Percentiles rank a stretch among this genome's conserved stretches.
These are phyloP conservation scores for Cyberlindnera lachancei DNA, from an alignment of 805 yeast species.

Conservation along the genomic window DNA sequence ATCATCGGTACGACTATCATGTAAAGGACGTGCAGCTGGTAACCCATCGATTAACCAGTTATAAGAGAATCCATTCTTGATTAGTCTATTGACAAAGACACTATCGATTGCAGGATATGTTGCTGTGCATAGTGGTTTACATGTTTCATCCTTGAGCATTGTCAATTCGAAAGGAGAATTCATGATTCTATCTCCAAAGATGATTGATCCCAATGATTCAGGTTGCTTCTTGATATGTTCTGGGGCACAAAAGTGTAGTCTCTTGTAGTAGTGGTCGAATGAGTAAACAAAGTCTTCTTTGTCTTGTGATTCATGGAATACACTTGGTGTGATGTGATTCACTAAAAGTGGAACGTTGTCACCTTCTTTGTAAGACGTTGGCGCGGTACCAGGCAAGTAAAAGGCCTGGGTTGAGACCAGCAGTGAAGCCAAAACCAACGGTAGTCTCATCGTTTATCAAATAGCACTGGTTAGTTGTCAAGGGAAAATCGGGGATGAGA, in stretches of 20 bases:
- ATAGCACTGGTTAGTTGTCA: no score
- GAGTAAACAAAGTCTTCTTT: slow-evolving; percentile 56
- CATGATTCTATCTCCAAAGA: slow-evolving; percentile 93
- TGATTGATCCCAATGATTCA: slow-evolving; percentile 86
- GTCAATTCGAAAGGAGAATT: slow-evolving; percentile 80
- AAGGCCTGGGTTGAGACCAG: slow-evolving; percentile 39
- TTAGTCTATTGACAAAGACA: slow-evolving; percentile 67
- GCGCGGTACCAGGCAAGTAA: slow-evolving; percentile 94
- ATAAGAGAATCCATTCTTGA: slow-evolving; percentile 75
- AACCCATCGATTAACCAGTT: slow-evolving; percentile 95
- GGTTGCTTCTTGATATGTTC: slow-evolving; percentile 48
- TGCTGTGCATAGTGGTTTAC: slow-evolving; percentile 59
- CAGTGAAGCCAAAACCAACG: slow-evolving; percentile 5
- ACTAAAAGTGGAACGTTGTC: slow-evolving; percentile 74
- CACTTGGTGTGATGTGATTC: slow-evolving; percentile 83
- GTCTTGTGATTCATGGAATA: slow-evolving; percentile 31
- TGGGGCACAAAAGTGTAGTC: slow-evolving; percentile 81
- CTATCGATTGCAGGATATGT: slow-evolving; percentile 59
- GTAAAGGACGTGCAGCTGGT: slow-evolving; percentile 70
- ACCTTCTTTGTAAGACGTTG: slow-evolving; percentile 73
- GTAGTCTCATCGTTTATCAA: slow-evolving; percentile 2
- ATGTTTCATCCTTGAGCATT: slow-evolving; percentile 66
- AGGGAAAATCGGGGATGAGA: no score
- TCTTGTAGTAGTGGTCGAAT: slow-evolving; percentile 75
- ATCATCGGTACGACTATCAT: slow-evolving; percentile 50